Base-by-base conservation (phyloP, 2,329 filamentous ascomycete species). In the Rutstroemia sp. region DNA sequence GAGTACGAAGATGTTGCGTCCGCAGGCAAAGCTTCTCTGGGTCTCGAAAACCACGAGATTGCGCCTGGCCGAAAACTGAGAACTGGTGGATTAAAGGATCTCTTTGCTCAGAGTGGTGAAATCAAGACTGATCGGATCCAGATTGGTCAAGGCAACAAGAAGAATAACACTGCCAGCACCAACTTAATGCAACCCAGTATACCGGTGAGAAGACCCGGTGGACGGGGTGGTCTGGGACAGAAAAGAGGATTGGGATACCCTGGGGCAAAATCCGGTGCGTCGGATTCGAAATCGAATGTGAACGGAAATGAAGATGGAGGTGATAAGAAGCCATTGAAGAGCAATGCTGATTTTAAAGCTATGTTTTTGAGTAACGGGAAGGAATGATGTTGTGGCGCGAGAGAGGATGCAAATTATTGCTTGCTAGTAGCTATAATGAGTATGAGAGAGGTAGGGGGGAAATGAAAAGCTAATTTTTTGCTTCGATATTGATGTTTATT, bases 1-100 rank as follows among this genome's bases (percentile, higher is more conserved):
- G 94, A 97, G 68, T 96, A 88, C 64, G 72, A 74, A n/a, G 77
- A 82, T 52, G 73, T 82, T 1, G 73, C 78, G 21, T 79, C 84
- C 38, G 88, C 88, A 0, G 92, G 92, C 25, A 87, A 81, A 66
- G 88, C 87, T 1, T 76, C 81, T n/a, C 68, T 87, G 7, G 76
- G 75, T 25, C 72, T 87, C 2, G 76, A 82, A 45, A 80, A 80
- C 5, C 66, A 75, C 52, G 77, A 81, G 50, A 78, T 86, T 46
- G 77, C 75, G 38, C 48, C 65, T 16, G 79, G 77, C 3, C 73
- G 74, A 38, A 79, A 73, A 56, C 71, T 87, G 23, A 77, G 75
- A 16, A 81, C 77, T 0, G 84, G 82, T 7, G 73, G 75, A 3
- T 67, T 79, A 21, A 74, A 77, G 14, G 79, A 85, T 58, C 70